Base-by-base conservation (phyloP, 108 stramenopile species). In the Nitzschia sp. region DNA sequence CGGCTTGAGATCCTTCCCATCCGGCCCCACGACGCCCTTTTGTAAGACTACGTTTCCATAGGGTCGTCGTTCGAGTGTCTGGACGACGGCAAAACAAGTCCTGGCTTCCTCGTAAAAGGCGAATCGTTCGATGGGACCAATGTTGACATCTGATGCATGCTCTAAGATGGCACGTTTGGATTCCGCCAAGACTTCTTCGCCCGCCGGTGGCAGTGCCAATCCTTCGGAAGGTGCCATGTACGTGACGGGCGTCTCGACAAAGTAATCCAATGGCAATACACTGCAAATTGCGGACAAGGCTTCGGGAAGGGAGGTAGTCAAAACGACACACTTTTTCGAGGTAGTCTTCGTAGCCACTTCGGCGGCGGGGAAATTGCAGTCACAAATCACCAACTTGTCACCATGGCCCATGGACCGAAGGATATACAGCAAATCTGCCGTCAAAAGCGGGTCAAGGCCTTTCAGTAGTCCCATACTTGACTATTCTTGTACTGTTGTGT, bases 361-460 rank as follows among this genome's bases (percentile, higher is more conserved):
- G 3, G 78, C 75, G 5, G 79, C 82, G 1, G 82, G 82, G 46
- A 83, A 83, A 44, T 83, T 83, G 62, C 78, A 79, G 38, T 83
- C 82, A 47, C 73, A 75, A 16, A 83, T 45, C 31, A 44, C 36
- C n/a, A 83, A 33, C 59, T 72, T 76, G 58, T 83, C 79, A 0
- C 82, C 82, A 47, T 83, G 82, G 0, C 82, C 82, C 82, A 83
- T 83, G 3, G 75, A 67, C 9, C 79, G 64, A 0, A 83, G 60
- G 36, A 83, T 52, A 55, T 72, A 68, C 27, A 83, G 53, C 19
- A 83, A 45, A 47, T 83, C 82, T 1, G 82, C 76, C 15, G 82
- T 83, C 3, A 83, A 53, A 11, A 83, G 64, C 13, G 82, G 82
- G 61, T 80, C 71, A 35, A 83, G 76, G 9, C 72, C 72, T 61